Evolutionary conservation across 345 rosid genomes (phyloP).

Genomic region (Euphorbia pulcherrima): DNA sequence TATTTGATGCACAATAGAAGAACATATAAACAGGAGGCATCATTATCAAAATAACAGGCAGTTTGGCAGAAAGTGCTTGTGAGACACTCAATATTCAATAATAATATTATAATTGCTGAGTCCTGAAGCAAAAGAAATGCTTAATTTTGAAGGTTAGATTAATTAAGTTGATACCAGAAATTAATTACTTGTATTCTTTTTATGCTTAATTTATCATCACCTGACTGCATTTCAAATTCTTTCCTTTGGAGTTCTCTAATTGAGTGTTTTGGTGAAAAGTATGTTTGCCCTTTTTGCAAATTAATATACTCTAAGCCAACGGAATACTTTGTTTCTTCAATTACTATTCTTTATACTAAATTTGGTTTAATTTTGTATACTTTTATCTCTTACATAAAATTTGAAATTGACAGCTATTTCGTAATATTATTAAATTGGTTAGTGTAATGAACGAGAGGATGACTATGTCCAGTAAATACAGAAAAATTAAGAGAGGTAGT

Average conservation of each 20-base stretch:
- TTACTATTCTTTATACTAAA: too few species aligned
- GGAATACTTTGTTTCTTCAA: too few species aligned
- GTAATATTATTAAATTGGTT: too few species aligned
- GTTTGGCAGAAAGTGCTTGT: constrained; percentile 14
- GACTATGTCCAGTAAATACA: too few species aligned
- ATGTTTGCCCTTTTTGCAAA: too few species aligned
- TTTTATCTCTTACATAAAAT: too few species aligned
- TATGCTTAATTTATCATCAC: not conserved
- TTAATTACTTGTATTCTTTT: constrained; percentile 3
- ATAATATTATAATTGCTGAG: too few species aligned
- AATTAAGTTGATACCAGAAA: constrained; percentile 8
- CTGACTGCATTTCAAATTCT: constrained; percentile 21
- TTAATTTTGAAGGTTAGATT: constrained; percentile 29
- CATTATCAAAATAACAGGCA: not conserved
- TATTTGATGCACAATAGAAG: too few species aligned
- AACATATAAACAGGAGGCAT: not conserved
- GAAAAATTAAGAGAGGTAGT: too few species aligned
- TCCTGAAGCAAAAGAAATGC: constrained; percentile 34
- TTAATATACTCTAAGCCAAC: not conserved
- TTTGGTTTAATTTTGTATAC: too few species aligned
- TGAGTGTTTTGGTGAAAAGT: not conserved
- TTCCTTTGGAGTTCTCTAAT: not conserved
- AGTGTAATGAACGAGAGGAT: too few species aligned
- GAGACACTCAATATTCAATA: constrained; percentile 22
- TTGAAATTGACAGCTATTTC: too few species aligned